These are phyloP conservation scores for Yarrowia osloensis DNA, from an alignment of 805 yeast genomes.

Conservation along the genomic window DNA sequence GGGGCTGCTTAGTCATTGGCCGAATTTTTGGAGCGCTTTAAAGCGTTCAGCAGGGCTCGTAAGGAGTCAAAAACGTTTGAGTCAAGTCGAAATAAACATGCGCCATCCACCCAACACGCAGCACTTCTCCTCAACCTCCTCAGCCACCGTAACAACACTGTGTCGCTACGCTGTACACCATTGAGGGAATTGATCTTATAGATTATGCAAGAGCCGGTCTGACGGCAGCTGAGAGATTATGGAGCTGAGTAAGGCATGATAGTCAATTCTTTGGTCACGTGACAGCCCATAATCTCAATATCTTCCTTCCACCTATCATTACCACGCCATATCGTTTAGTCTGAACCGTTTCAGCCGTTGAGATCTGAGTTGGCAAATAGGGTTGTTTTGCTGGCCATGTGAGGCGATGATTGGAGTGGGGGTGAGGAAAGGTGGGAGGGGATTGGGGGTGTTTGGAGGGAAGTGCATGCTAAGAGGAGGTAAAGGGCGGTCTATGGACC, in stretches of 20 bases:
- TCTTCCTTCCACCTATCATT: neutral
- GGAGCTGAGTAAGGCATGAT: neutral
- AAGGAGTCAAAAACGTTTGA: too few relatives aligned
- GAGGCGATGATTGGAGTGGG: neutral
- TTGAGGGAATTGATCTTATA: constrained; percentile 15
- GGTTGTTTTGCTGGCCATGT: constrained; percentile 7
- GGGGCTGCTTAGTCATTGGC: too few relatives aligned
- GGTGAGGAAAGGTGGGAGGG: neutral
- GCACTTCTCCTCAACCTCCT: too few relatives aligned
- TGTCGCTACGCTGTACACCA: neutral
- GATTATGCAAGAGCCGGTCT: constrained; percentile 1
- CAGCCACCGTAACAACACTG: too few relatives aligned
- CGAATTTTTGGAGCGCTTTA: too few relatives aligned
- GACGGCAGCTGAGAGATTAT: neutral
- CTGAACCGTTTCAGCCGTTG: constrained; percentile 5
- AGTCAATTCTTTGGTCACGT: neutral
- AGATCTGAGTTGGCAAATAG: constrained; percentile 20
- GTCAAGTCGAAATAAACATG: too few relatives aligned
- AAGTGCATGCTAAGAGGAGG: too few relatives aligned
- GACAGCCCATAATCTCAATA: neutral
- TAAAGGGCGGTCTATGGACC: neutral
- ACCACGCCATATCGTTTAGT: neutral
- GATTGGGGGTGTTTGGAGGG: neutral
- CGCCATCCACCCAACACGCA: too few relatives aligned
- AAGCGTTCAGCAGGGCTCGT: too few relatives aligned